Evolutionary conservation across 1,139 yeast species (phyloP).

Genomic region (Sugiyamaella neomexicana): DNA sequence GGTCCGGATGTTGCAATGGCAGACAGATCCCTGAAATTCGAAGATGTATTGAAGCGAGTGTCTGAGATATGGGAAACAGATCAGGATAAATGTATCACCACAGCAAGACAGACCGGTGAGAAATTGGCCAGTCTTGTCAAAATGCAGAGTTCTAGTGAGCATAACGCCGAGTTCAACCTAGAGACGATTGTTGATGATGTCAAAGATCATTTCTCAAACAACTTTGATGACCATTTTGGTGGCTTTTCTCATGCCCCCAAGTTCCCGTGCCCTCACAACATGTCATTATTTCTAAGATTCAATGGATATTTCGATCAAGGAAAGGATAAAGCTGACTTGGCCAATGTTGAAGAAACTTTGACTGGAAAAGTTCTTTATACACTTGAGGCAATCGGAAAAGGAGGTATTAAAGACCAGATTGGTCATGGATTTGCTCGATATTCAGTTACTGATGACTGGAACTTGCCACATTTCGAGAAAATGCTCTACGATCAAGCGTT

Average conservation of each 20-base stretch:
- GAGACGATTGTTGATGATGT: conserved; percentile 29
- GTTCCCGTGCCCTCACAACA: conserved; percentile 41
- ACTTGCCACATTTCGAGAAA: conserved; percentile 45
- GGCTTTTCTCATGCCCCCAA: conserved; percentile 44
- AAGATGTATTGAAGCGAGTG: conserved; percentile 35
- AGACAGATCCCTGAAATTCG: conserved; percentile 30
- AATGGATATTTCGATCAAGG: conserved; percentile 16
- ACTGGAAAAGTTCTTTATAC: conserved; percentile 28
- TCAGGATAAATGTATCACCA: conserved; percentile 30
- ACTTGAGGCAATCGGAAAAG: conserved; percentile 36
- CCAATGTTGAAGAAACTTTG: conserved; percentile 6
- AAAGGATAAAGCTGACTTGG: conserved; percentile 9
- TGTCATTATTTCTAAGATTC: conserved; percentile 36
- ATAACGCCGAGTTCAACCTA: conserved; percentile 27
- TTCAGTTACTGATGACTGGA: conserved; percentile 46
- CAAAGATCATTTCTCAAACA: conserved; percentile 33
- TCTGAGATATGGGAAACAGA: conserved; percentile 36
- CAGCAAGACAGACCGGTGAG: conserved; percentile 31
- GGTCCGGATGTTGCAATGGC: conserved; percentile 35
- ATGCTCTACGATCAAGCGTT: conserved; percentile 44
- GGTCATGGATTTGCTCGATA: conserved; percentile 44
- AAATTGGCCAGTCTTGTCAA: conserved; percentile 32
- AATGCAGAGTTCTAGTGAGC: conserved; percentile 32
- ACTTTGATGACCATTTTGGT: conserved; percentile 37
- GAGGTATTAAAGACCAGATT: conserved; percentile 44